A percentile compares a stretch with the other conserved stretches of the same genome.
Conservation (phyloP, 176 grass and related monocot species). For the Zea luxurians region DNA sequence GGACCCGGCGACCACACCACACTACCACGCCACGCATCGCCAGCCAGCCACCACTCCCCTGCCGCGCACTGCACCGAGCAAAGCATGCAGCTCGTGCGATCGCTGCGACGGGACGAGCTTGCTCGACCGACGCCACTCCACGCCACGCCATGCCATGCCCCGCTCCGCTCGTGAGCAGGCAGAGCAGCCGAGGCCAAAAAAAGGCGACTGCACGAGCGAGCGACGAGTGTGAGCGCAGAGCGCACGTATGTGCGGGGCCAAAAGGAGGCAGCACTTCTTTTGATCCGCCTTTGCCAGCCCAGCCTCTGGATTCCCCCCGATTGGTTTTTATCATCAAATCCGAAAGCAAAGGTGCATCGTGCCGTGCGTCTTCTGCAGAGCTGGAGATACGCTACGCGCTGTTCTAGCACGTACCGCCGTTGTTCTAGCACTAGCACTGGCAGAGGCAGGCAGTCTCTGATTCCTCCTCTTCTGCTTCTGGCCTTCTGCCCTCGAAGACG, state of each 20-base stretch:
- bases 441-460: background rate
- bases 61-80: background rate
- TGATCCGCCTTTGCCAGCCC: constrained; percentile 6
- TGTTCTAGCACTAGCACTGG: background rate
- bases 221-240: background rate
- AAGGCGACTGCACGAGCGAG: background rate
- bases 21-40: background rate
- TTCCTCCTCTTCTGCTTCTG: background rate
- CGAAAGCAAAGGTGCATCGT: constrained; percentile 3
- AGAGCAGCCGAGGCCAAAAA: background rate
- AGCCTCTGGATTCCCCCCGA: background rate
- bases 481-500: background rate
- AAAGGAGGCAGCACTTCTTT: constrained; percentile 14
- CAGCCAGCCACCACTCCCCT: background rate
- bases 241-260: constrained; percentile 22
- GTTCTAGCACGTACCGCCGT: background rate
- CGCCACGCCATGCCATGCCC: background rate
- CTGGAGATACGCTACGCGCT: background rate
- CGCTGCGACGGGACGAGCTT: background rate
- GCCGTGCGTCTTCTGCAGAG: background rate
- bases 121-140: background rate
- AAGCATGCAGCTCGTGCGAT: constrained; percentile 17
- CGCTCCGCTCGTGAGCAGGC: background rate
- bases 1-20: background rate
- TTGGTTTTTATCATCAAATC: background rate